phyloP scores from a whole-genome alignment of 768 basidiomycete species.

The Mycena sanguinolenta region DNA sequence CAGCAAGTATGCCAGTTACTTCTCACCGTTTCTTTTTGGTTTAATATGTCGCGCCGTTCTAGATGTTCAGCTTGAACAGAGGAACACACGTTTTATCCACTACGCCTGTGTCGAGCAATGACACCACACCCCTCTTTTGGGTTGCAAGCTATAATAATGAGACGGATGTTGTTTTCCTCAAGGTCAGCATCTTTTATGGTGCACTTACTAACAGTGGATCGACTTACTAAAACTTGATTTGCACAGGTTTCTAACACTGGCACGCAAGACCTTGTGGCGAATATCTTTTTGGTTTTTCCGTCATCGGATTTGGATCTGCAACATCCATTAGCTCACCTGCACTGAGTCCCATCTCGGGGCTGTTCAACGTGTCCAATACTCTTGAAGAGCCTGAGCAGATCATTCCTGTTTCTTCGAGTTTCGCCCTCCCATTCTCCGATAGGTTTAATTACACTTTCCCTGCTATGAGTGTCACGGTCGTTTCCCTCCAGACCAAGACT shows the following conservation, averaged over 20 bases:
- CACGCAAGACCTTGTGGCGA: constrained; percentile 46
- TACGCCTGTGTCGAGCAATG: constrained; percentile 43
- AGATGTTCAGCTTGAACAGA: constrained; percentile 55
- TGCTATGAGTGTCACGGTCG: constrained; percentile 49
- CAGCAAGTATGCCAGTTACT: constrained; percentile 47
- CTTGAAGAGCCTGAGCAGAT: constrained; percentile 48
- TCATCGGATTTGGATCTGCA: constrained; percentile 42
- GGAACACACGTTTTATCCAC: constrained; percentile 50
- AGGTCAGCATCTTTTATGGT: constrained; percentile 38
- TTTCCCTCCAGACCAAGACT: constrained; percentile 38
- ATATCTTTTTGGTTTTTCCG: constrained; percentile 47
- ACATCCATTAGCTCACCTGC: constrained; percentile 45
- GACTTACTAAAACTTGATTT: not conserved
- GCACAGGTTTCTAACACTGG: constrained; percentile 53
- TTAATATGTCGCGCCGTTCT: not conserved
- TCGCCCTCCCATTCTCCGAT: constrained; percentile 45
- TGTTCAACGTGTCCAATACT: constrained; percentile 50
- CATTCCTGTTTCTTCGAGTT: constrained; percentile 46
- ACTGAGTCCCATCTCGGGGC: constrained; percentile 48
- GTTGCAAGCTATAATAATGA: constrained; percentile 51
- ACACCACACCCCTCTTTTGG: constrained; percentile 50
- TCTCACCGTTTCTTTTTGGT: constrained; percentile 3
- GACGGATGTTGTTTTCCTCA: constrained; percentile 49
- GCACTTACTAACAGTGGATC: not conserved
- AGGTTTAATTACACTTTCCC: constrained; percentile 52